Evolutionary conservation across 805 yeast genomes (phyloP).

Genomic region (Wickerhamiella lipophila): DNA sequence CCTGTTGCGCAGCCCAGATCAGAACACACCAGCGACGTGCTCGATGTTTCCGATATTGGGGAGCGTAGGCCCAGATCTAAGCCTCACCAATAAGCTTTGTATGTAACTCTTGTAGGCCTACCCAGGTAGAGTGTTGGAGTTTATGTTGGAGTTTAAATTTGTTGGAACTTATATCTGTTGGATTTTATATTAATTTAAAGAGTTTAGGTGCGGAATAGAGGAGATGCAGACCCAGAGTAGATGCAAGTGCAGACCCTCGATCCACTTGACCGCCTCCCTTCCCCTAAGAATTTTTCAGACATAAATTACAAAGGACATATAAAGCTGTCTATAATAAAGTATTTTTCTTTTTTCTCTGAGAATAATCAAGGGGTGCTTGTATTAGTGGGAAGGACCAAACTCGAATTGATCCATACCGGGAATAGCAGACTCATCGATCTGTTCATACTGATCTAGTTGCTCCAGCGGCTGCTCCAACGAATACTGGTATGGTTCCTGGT

Average conservation of each 20-base stretch:
- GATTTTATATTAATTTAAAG: too few relatives aligned
- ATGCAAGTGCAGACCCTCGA: too few relatives aligned
- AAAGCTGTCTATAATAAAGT: slow-evolving; percentile 5
- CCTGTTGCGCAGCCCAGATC: slow-evolving; percentile 24
- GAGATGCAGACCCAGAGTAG: too few relatives aligned
- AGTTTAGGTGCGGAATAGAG: too few relatives aligned
- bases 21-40: slow-evolving; percentile 19
- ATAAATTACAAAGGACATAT: neutral
- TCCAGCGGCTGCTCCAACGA: slow-evolving; percentile 3
- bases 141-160: too few relatives aligned
- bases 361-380: too few relatives aligned
- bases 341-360: slow-evolving; percentile 1
- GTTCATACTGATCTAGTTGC: slow-evolving; percentile 6
- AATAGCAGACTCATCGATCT: neutral
- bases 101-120: too few relatives aligned
- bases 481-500: slow-evolving; percentile 5
- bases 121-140: too few relatives aligned
- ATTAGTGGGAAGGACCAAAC: slow-evolving; percentile 4
- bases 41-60: slow-evolving; percentile 20
- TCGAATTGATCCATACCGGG: slow-evolving; percentile 2
- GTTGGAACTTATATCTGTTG: too few relatives aligned
- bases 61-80: slow-evolving; percentile 25
- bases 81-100: neutral
- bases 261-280: too few relatives aligned
- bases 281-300: too few relatives aligned